These are phyloP conservation scores for Pseudogymnoascus destructans DNA, from an alignment of 2,329 filamentous ascomycete genomes.

Conservation along the genomic window DNA sequence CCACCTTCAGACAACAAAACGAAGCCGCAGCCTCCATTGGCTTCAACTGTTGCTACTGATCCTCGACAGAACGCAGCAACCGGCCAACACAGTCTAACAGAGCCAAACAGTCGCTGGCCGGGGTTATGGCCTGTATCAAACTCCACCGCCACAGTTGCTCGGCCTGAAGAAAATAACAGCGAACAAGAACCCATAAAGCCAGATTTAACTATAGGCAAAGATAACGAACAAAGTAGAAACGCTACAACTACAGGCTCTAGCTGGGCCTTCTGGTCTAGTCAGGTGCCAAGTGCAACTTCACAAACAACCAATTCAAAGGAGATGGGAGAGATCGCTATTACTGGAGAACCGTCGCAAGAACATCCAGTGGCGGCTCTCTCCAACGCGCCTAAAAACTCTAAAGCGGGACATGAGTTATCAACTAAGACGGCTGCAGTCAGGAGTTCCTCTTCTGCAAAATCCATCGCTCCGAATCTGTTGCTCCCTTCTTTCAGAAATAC, in stretches of 20 bases:
- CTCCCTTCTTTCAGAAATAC: constrained; percentile 58
- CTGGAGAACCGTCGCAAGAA: constrained; percentile 43
- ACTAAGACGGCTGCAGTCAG: background rate
- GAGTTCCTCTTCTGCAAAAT: constrained; percentile 22
- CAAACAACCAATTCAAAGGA: constrained; percentile 12
- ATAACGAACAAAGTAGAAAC: constrained; percentile 28
- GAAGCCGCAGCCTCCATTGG: background rate
- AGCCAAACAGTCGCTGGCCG: constrained; percentile 9
- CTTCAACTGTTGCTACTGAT: background rate
- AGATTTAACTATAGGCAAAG: constrained; percentile 31
- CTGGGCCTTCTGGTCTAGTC: constrained; percentile 68
- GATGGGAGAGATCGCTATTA: constrained; percentile 41
- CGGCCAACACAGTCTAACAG: background rate
- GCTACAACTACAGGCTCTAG: constrained; percentile 40
- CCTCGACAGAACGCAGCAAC: background rate
- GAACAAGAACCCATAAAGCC: constrained; percentile 30
- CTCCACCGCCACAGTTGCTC: constrained; percentile 9
- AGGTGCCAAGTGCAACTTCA: constrained; percentile 19
- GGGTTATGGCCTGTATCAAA: constrained; percentile 20
- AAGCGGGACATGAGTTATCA: background rate
- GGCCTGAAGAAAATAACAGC: constrained; percentile 17
- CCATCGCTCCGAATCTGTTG: constrained; percentile 44
- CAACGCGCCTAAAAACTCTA: background rate
- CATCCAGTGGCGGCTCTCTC: constrained; percentile 26
- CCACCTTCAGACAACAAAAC: background rate